phyloP scores from a whole-genome alignment of 768 basidiomycete species.

The Amanita pseudoporphyria region DNA sequence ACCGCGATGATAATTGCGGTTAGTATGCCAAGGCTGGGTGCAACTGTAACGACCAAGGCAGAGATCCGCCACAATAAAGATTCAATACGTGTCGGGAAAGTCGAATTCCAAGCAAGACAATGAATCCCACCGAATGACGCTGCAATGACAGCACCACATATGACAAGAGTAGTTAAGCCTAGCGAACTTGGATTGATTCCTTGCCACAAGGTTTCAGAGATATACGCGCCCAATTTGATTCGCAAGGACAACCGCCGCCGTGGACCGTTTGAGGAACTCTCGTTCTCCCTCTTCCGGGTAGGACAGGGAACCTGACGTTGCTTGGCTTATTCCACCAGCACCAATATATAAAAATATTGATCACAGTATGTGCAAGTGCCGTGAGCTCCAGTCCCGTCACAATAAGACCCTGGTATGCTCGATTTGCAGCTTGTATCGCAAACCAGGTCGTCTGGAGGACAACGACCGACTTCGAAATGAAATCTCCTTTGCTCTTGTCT shows the following conservation, averaged over 20 bases:
- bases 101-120: conserved; percentile 19
- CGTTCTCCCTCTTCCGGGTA: not conserved
- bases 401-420: conserved; percentile 12
- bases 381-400: conserved; percentile 23
- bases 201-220: not conserved
- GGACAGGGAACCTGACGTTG: conserved; percentile 14
- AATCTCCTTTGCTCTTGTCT: conserved; percentile 20
- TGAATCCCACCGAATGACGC: conserved; percentile 18
- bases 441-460: conserved; percentile 23
- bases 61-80: conserved; percentile 17
- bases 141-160: conserved; percentile 1
- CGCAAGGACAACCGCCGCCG: not conserved
- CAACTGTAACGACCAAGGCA: conserved; percentile 12
- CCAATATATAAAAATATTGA: conserved; percentile 18
- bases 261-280: too few species aligned
- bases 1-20: not conserved
- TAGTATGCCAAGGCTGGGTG: not conserved
- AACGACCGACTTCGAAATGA: conserved; percentile 15
- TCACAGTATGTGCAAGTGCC: conserved; percentile 18
- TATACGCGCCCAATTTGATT: not conserved
- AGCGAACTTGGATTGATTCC: not conserved
- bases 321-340: conserved; percentile 28
- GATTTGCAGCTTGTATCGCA: conserved; percentile 18
- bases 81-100: conserved; percentile 16
- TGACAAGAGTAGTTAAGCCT: not conserved